Percentiles rank a stretch among this genome's conserved stretches.
These are phyloP conservation scores for Daldinia eschscholtzii DNA, from an alignment of 2,329 filamentous ascomycete species.

Conservation along the genomic window DNA sequence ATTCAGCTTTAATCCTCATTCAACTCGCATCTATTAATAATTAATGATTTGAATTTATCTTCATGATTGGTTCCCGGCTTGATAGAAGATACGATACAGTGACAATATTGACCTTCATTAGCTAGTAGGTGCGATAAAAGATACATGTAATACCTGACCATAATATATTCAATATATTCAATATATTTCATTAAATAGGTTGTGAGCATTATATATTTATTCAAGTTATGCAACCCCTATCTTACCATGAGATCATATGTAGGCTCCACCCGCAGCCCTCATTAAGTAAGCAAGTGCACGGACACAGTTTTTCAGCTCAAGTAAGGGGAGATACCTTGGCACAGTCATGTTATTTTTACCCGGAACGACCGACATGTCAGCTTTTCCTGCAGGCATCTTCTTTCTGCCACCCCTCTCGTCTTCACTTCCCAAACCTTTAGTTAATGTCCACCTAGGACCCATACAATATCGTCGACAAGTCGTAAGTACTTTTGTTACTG, in stretches of 20 bases:
- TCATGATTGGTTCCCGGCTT: not conserved
- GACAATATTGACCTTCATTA: not conserved
- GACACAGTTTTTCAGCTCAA: not conserved
- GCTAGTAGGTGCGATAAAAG: not conserved
- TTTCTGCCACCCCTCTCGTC: slow-evolving; percentile 40
- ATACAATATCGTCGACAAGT: slow-evolving; percentile 22
- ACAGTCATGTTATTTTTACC: slow-evolving; percentile 22
- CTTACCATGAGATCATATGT: not conserved
- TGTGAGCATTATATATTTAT: too few species aligned
- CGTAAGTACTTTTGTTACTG: slow-evolving; percentile 23
- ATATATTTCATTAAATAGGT: not conserved
- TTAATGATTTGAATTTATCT: slow-evolving; percentile 18
- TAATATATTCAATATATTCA: not conserved
- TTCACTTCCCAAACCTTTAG: slow-evolving; percentile 20
- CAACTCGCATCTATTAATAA: slow-evolving; percentile 28
- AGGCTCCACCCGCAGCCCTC: not conserved
- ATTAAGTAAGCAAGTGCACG: slow-evolving; percentile 2
- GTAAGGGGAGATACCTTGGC: not conserved
- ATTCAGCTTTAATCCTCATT: slow-evolving; percentile 36
- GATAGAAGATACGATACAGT: not conserved
- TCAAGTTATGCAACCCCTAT: too few species aligned
- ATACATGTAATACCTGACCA: too few species aligned
- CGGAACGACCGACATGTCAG: slow-evolving; percentile 22
- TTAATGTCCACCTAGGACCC: slow-evolving; percentile 21
- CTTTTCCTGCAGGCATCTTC: slow-evolving; percentile 33